A percentile compares a stretch with the other conserved stretches of the same genome.
phyloP scores from a whole-genome alignment of 2,329 filamentous ascomycete species.

The Colletotrichum sp. region DNA sequence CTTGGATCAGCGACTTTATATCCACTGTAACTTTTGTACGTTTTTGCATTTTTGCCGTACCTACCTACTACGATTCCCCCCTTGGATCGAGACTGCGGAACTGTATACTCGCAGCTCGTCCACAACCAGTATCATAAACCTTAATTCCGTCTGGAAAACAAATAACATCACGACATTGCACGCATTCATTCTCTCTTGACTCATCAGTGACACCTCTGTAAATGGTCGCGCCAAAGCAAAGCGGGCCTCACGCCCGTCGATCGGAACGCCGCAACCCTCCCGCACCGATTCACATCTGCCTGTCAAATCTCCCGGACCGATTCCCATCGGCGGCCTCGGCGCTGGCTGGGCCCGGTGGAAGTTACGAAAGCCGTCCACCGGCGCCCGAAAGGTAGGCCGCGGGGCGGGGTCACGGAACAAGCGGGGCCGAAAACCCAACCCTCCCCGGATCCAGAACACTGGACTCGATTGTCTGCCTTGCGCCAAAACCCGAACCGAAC shows the following conservation, averaged over 20 bases:
- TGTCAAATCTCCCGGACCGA: not conserved
- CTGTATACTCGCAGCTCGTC: not conserved
- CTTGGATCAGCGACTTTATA: conserved; percentile 13
- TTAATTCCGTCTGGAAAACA: conserved; percentile 14
- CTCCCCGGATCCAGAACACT: not conserved
- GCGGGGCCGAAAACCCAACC: not conserved
- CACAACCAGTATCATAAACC: conserved; percentile 6
- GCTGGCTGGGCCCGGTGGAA: not conserved
- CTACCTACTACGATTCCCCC: not conserved
- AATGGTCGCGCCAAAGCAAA: not conserved
- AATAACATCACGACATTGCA: conserved; percentile 20
- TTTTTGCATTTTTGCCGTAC: not conserved
- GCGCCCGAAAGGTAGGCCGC: not conserved
- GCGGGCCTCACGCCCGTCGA: not conserved
- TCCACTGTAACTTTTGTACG: not conserved
- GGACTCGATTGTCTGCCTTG: not conserved
- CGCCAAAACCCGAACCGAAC: not conserved
- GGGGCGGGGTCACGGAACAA: not conserved
- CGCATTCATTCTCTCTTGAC: not conserved
- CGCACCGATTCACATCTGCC: not conserved
- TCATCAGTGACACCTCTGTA: not conserved
- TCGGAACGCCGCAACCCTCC: not conserved
- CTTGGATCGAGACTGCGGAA: not conserved
- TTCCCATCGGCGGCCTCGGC: not conserved
- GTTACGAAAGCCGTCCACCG: not conserved